Evolutionary conservation across 371 early-diverging fungal species (phyloP).

Genomic region (Zopfochytrium polystomum): DNA sequence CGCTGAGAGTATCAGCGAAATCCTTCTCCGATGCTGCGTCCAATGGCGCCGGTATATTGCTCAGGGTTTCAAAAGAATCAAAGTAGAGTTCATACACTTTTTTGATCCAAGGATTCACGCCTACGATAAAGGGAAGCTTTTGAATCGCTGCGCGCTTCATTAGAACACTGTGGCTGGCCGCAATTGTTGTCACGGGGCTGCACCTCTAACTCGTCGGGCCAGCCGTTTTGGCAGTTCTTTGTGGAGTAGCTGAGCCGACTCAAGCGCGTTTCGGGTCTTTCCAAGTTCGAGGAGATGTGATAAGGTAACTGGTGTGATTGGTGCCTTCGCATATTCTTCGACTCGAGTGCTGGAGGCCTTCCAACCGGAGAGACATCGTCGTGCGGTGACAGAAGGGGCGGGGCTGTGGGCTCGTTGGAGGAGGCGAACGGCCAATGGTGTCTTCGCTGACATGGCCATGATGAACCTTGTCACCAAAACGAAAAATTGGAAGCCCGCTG

Average conservation of each 20-base stretch:
- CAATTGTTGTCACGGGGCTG: neutral
- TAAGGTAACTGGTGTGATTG: slow-evolving; percentile 74
- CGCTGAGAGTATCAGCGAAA: slow-evolving; percentile 65
- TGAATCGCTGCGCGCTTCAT: slow-evolving; percentile 59
- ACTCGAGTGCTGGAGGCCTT: neutral
- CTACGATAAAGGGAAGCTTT: slow-evolving; percentile 85
- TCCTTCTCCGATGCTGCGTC: slow-evolving; percentile 50
- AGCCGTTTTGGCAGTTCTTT: slow-evolving; percentile 78
- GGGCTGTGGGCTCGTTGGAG: no score
- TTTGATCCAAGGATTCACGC: slow-evolving; percentile 83
- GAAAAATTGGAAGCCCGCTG: no score
- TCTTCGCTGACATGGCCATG: no score
- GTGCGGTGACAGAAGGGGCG: no score
- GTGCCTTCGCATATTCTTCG: slow-evolving; percentile 20
- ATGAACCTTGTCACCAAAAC: no score
- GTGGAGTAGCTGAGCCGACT: slow-evolving; percentile 58
- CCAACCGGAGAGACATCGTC: neutral
- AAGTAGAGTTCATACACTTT: slow-evolving; percentile 76
- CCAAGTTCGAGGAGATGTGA: slow-evolving; percentile 60
- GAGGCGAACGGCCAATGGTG: no score
- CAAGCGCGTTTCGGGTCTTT: slow-evolving; percentile 28
- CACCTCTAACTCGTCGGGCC: slow-evolving; percentile 69
- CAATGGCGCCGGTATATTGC: slow-evolving; percentile 49
- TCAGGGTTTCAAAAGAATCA: slow-evolving; percentile 72
- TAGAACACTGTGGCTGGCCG: neutral